These are phyloP conservation scores for Rhizopogon parksii DNA, from an alignment of 1,284 basidiomycete species.

Conservation along the genomic window DNA sequence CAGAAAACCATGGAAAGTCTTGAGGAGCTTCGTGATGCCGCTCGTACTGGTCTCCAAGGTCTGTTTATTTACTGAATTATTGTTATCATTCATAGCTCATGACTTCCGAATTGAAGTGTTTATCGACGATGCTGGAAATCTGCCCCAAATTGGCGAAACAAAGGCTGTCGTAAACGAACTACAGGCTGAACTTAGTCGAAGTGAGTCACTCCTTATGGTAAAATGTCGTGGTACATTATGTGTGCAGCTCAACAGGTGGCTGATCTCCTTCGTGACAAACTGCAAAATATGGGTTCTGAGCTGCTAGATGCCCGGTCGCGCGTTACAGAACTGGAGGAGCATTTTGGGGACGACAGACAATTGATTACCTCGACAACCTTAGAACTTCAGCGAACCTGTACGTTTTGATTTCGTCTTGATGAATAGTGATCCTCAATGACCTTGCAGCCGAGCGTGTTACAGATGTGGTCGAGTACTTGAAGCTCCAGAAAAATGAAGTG, in stretches of 20 bases:
- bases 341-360: constrained; percentile 25
- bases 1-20: constrained; percentile 17
- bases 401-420: constrained; percentile 5
- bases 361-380: constrained; percentile 20
- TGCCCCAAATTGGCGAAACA: constrained; percentile 24
- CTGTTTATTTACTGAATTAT: constrained; percentile 3
- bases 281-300: constrained; percentile 37
- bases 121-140: constrained; percentile 24
- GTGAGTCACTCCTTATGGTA: constrained; percentile 20
- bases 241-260: constrained; percentile 44
- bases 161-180: constrained; percentile 34
- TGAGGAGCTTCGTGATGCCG: constrained; percentile 15
- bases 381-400: constrained; percentile 25
- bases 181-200: constrained; percentile 28
- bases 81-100: not conserved
- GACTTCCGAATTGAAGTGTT: constrained; percentile 25
- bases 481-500: constrained; percentile 26
- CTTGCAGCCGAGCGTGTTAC: constrained; percentile 16
- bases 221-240: constrained; percentile 14
- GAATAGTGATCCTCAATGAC: constrained; percentile 13
- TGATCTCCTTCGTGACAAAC: constrained; percentile 46
- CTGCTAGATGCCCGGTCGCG: constrained; percentile 37
- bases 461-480: constrained; percentile 19
- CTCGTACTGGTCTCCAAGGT: constrained; percentile 19
- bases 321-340: constrained; percentile 35